Evolutionary conservation across 306 rosid species (phyloP).

Genomic region (Vicia villosa): DNA sequence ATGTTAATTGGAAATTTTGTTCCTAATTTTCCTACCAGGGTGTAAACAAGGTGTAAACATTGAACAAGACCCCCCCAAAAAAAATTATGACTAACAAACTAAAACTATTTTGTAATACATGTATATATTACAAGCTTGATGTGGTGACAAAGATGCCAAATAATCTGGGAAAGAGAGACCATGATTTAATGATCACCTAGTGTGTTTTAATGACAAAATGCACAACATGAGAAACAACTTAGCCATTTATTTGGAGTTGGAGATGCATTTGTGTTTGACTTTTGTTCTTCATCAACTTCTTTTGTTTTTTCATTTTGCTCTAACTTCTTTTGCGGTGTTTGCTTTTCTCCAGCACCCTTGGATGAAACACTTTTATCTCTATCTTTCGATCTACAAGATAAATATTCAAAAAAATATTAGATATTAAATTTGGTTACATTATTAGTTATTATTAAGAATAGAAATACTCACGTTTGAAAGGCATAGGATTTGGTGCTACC

Average conservation of each 20-base stretch:
- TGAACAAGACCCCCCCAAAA: neutral
- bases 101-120: conserved; percentile 31
- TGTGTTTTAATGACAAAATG: conserved; percentile 35
- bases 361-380: conserved; percentile 45
- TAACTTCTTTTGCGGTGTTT: neutral
- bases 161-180: conserved; percentile 1
- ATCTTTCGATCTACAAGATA: conserved; percentile 47
- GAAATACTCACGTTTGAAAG: conserved; percentile 64
- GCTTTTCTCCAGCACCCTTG: conserved; percentile 34
- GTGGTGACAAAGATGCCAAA: neutral
- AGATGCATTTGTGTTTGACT: conserved; percentile 9
- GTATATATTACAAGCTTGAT: conserved; percentile 21
- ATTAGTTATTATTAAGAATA: too few species aligned
- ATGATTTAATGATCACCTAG: conserved; percentile 1
- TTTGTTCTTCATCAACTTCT: conserved; percentile 30
- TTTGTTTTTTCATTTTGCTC: conserved; percentile 36
- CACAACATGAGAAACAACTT: conserved; percentile 61
- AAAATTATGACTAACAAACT: conserved; percentile 28
- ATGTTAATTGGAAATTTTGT: conserved; percentile 11
- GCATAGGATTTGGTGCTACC: conserved; percentile 64
- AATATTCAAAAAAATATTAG: neutral
- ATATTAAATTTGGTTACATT: too few species aligned
- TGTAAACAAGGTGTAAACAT: conserved; percentile 11
- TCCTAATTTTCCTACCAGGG: conserved; percentile 26
- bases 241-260: conserved; percentile 44